phyloP scores from a whole-genome alignment of 2,329 filamentous ascomycete species.

The Fusarium setosum region DNA sequence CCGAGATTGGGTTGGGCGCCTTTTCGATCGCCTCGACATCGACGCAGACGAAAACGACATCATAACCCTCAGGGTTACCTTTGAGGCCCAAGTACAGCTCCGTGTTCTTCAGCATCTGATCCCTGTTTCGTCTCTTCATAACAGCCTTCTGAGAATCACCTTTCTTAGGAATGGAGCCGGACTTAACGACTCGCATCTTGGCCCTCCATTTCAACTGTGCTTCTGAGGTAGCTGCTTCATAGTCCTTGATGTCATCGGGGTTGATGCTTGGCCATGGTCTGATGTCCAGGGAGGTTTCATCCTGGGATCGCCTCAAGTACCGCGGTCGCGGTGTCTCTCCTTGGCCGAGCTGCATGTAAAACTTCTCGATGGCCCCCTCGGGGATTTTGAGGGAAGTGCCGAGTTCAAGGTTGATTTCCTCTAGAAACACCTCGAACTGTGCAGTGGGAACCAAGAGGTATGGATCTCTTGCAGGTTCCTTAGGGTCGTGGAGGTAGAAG shows the following conservation, averaged over 20 bases:
- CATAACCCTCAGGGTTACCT: conserved; percentile 6
- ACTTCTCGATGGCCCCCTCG: conserved; percentile 60
- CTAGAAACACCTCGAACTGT: conserved; percentile 74
- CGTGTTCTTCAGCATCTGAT: conserved; percentile 69
- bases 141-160: conserved; percentile 58
- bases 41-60: conserved; percentile 76
- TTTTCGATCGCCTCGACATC: conserved; percentile 87
- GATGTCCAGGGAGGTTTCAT: conserved; percentile 50
- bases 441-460: conserved; percentile 74
- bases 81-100: conserved; percentile 78
- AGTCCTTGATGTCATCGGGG: conserved; percentile 47
- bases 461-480: conserved; percentile 58
- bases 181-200: conserved; percentile 38
- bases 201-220: conserved; percentile 31
- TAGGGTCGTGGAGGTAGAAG: conserved; percentile 73
- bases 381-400: conserved; percentile 69
- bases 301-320: conserved; percentile 70
- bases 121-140: conserved; percentile 60
- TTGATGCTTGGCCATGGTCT: conserved; percentile 50
- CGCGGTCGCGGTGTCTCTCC: conserved; percentile 72
- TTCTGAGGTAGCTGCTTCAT: conserved; percentile 38
- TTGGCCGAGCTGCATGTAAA: conserved; percentile 71
- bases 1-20: conserved; percentile 75
- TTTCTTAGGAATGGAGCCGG: conserved; percentile 32
- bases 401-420: conserved; percentile 71